Evolutionary conservation across 129 eudicot species (phyloP), one percentile per base, ranked within the genome.

Genomic region (Calendula officinalis): DNA sequence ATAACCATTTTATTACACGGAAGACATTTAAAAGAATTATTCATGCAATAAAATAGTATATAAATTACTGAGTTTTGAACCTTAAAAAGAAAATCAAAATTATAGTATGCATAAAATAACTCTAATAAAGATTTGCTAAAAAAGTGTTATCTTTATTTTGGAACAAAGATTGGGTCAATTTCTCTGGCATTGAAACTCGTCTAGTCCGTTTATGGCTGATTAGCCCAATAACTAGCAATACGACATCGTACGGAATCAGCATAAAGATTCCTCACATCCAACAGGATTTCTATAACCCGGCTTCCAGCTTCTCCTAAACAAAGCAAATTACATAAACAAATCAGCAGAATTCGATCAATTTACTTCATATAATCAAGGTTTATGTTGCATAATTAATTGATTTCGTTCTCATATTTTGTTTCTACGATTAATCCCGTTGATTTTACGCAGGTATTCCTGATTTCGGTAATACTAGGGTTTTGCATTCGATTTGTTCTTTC

Each of bases 401-500:
- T 42, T 43, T 62, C 11, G 52, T 62, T 61, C 44, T 7, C 15
- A 33, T 36, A 4, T 8, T 3, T 8, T 27, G 53, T 49, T 49
- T 68, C 30, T 51, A 68, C 43, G 8, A 13, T 13, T 47, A 57
- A 47, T 12, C 9, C 37, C 55, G 38, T 44, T 43, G 3, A 8
- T 30, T 33, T 42, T 12, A 72, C 62, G 56, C 32, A 72, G 33
- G 11, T 70, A 48, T 49, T 12, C 37, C 6, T 69, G 67, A 17
- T 60, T 70, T 30, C 8, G 44, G 16, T 36, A 44, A 64, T 53
- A 0, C 58, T 72, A 72, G 77, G 77, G 77, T 63, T 72, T 72
- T 54, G 33, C 12, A 62, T 34, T 52, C 38, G 39, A 11, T 62
- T 50, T 11, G 42, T 50, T 49, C 8, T 38, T 60, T 16, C 68